phyloP scores from a whole-genome alignment of 108 stramenopile species.

The Nitzschia palea region DNA sequence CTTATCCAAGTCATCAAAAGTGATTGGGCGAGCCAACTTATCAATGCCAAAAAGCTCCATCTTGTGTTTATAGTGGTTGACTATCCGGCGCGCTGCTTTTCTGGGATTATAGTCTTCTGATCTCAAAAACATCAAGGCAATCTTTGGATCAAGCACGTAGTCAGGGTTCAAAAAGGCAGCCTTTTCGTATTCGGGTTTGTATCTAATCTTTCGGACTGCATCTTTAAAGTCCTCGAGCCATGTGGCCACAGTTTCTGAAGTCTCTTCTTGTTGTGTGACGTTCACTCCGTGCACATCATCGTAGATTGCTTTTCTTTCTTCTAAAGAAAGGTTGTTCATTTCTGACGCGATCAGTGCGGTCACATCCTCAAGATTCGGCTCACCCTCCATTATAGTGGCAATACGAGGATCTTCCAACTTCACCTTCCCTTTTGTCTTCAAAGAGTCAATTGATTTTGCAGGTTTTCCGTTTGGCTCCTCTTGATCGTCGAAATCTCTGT shows the following conservation, averaged over 20 bases:
- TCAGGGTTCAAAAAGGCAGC: slow-evolving; percentile 8
- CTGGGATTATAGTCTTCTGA: slow-evolving; percentile 33
- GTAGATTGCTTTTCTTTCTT: slow-evolving; percentile 16
- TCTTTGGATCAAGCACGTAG: slow-evolving; percentile 23
- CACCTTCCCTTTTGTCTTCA: too few species aligned
- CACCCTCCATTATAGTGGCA: too few species aligned
- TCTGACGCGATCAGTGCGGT: slow-evolving; percentile 2
- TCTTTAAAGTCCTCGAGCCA: slow-evolving; percentile 10
- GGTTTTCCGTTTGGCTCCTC: too few species aligned
- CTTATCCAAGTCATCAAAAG: slow-evolving; percentile 18
- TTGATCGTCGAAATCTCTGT: too few species aligned
- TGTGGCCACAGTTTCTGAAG: slow-evolving; percentile 7
- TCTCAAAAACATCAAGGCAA: slow-evolving; percentile 41
- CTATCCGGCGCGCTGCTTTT: slow-evolving; percentile 26
- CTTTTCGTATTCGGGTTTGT: slow-evolving; percentile 15
- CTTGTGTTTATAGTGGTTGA: slow-evolving; percentile 38
- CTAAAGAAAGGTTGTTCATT: not conserved
- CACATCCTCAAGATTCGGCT: not conserved
- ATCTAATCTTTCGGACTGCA: not conserved
- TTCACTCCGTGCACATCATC: slow-evolving; percentile 36
- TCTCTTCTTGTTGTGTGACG: slow-evolving; percentile 10
- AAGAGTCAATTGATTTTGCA: too few species aligned
- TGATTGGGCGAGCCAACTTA: slow-evolving; percentile 18
- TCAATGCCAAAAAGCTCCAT: slow-evolving; percentile 40
- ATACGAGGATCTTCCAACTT: too few species aligned